phyloP scores from a whole-genome alignment of 2,329 filamentous ascomycete genomes.

The Cercospora janseana region DNA sequence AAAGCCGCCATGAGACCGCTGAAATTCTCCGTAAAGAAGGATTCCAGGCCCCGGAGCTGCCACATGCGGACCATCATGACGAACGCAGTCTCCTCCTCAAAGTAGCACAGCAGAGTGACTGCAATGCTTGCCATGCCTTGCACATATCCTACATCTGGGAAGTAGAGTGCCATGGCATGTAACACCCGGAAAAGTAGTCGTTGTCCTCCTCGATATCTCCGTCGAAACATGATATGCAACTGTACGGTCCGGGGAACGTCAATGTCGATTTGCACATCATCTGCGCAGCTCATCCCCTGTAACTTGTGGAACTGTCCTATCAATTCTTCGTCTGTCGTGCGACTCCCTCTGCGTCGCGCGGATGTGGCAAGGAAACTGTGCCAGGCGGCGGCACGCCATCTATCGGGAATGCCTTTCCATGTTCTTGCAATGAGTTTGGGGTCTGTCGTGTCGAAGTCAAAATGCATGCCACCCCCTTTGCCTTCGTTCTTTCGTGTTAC shows the following conservation, averaged over 20 bases:
- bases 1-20: conserved; percentile 82
- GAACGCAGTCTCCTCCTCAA: conserved; percentile 90
- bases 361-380: conserved; percentile 84
- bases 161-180: conserved; percentile 87
- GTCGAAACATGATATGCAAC: conserved; percentile 94
- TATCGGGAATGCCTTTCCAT: conserved; percentile 97
- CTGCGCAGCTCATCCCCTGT: conserved; percentile 71
- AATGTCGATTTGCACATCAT: conserved; percentile 95
- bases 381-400: conserved; percentile 92
- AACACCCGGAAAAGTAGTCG: conserved; percentile 87
- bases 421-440: conserved; percentile 81
- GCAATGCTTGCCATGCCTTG: conserved; percentile 96
- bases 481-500: conserved; percentile 33
- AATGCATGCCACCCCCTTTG: conserved; percentile 60
- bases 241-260: conserved; percentile 95
- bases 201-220: conserved; percentile 87
- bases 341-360: conserved; percentile 62
- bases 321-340: conserved; percentile 66
- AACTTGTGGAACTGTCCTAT: conserved; percentile 69
- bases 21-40: conserved; percentile 81
- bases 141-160: conserved; percentile 88
- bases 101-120: conserved; percentile 92
- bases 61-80: conserved; percentile 96
- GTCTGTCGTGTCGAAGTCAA: conserved; percentile 77
- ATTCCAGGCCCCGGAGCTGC: conserved; percentile 80